Percentiles rank a stretch among this genome's conserved stretches.
Conservation (phyloP, 2,329 filamentous ascomycete genomes). For the Colletotrichum sidae region DNA sequence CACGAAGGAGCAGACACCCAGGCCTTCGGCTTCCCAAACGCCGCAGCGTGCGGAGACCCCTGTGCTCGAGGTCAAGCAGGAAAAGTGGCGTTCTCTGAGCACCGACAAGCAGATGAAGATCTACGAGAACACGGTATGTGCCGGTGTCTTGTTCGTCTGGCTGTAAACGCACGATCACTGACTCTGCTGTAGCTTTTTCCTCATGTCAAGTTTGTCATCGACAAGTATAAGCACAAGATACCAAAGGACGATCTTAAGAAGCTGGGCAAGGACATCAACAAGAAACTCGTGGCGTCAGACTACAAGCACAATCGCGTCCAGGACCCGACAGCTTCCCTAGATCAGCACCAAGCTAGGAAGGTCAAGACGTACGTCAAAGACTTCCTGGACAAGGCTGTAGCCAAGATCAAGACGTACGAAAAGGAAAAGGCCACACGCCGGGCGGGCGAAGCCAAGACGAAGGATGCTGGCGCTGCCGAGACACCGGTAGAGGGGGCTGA, state of each 20-base stretch:
- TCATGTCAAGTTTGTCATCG: constrained; percentile 85
- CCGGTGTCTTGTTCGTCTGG: neutral
- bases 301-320: constrained; percentile 90
- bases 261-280: constrained; percentile 76
- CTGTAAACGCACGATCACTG: constrained; percentile 3
- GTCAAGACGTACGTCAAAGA: constrained; percentile 83
- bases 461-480: constrained; percentile 21
- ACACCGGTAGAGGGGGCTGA: constrained; percentile 43
- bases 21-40: constrained; percentile 69
- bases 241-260: constrained; percentile 80
- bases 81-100: constrained; percentile 77
- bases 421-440: constrained; percentile 67
- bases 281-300: constrained; percentile 91
- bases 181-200: constrained; percentile 74
- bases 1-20: constrained; percentile 74
- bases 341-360: constrained; percentile 81
- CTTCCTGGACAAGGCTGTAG: constrained; percentile 87
- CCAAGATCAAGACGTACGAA: constrained; percentile 77
- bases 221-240: constrained; percentile 88
- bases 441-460: constrained; percentile 42
- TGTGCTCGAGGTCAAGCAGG: constrained; percentile 69
- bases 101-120: constrained; percentile 93
- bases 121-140: constrained; percentile 89
- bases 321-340: constrained; percentile 78
- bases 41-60: constrained; percentile 70